phyloP scores from a whole-genome alignment of 1,284 basidiomycete genomes.

The Sanghuangporus sanghuang region DNA sequence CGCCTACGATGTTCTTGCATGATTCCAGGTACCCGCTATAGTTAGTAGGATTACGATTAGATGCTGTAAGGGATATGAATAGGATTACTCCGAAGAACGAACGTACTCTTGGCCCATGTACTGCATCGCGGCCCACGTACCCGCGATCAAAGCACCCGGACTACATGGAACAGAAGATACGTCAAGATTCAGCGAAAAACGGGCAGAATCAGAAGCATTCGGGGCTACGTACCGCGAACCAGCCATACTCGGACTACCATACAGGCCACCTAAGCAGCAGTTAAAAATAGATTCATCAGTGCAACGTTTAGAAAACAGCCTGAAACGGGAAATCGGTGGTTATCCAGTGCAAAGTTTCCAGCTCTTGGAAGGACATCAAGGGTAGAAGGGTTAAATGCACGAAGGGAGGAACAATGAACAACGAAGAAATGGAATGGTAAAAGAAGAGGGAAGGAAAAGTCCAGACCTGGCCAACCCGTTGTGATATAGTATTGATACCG shows the following conservation, averaged over 20 bases:
- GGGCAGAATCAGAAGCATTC: constrained; percentile 6
- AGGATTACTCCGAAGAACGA: not conserved
- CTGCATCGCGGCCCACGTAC: constrained; percentile 95
- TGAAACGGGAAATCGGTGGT: not conserved
- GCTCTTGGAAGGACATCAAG: not conserved
- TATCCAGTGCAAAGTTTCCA: not conserved
- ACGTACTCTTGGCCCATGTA: constrained; percentile 80
- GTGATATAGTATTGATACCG: constrained; percentile 83
- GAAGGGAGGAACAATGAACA: not conserved
- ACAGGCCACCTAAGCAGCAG: constrained; percentile 55
- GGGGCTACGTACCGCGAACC: constrained; percentile 67
- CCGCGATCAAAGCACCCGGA: constrained; percentile 90
- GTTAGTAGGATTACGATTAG: not conserved
- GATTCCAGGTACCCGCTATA: constrained; percentile 86
- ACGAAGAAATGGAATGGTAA: constrained; percentile 1
- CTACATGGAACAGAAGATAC: constrained; percentile 33
- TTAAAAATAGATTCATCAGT: not conserved
- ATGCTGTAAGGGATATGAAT: constrained; percentile 6
- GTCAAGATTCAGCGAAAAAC: constrained; percentile 16
- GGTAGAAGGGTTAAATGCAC: not conserved
- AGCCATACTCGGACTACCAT: constrained; percentile 82
- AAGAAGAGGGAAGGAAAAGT: constrained; percentile 2
- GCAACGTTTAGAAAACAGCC: not conserved
- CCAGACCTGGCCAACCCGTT: constrained; percentile 68
- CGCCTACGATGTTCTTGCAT: constrained; percentile 78